Percentiles rank a stretch among this genome's conserved stretches.
Conservation (phyloP, 2,329 filamentous ascomycete genomes). For the Fulvia fulva region DNA sequence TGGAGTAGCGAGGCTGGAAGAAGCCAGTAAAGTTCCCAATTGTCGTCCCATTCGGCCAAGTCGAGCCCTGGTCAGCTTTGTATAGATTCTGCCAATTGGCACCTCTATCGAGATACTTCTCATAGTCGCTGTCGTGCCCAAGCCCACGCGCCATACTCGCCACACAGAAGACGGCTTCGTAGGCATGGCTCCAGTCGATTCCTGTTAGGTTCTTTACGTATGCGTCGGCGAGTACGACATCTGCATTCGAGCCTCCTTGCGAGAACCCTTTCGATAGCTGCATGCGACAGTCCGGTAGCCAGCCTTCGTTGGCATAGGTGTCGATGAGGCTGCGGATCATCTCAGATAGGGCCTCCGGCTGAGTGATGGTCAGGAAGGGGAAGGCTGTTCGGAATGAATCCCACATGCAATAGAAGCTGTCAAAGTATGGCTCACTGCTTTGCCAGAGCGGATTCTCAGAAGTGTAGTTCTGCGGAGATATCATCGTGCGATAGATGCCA, state of each 20-base stretch:
- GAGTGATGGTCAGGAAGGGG: slow-evolving; percentile 59
- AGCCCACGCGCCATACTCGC: slow-evolving; percentile 62
- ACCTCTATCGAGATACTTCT: slow-evolving; percentile 60
- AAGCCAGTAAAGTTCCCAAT: slow-evolving; percentile 63
- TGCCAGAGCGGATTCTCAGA: slow-evolving; percentile 65
- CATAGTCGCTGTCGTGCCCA: slow-evolving; percentile 47
- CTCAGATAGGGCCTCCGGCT: slow-evolving; percentile 60
- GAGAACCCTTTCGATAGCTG: slow-evolving; percentile 65
- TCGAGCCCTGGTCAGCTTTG: slow-evolving; percentile 55
- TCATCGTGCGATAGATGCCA: slow-evolving; percentile 63
- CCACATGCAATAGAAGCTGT: slow-evolving; percentile 69
- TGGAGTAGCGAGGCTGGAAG: slow-evolving; percentile 63
- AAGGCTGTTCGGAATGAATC: slow-evolving; percentile 60
- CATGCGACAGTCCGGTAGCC: slow-evolving; percentile 69
- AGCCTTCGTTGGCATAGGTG: slow-evolving; percentile 64
- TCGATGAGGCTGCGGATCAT: slow-evolving; percentile 64
- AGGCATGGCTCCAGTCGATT: slow-evolving; percentile 65
- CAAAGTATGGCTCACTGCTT: slow-evolving; percentile 64
- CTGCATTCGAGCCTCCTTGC: slow-evolving; percentile 42
- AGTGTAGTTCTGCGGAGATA: slow-evolving; percentile 67
- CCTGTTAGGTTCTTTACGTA: slow-evolving; percentile 59
- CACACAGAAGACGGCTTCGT: slow-evolving; percentile 65
- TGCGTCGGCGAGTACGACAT: slow-evolving; percentile 64
- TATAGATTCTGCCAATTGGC: slow-evolving; percentile 70
- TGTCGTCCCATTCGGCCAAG: slow-evolving; percentile 49